Evolutionary conservation across 1,139 yeast genomes (phyloP), one percentile per base, ranked within the genome.

Genomic region (Scheffersomyces cryptocercus): DNA sequence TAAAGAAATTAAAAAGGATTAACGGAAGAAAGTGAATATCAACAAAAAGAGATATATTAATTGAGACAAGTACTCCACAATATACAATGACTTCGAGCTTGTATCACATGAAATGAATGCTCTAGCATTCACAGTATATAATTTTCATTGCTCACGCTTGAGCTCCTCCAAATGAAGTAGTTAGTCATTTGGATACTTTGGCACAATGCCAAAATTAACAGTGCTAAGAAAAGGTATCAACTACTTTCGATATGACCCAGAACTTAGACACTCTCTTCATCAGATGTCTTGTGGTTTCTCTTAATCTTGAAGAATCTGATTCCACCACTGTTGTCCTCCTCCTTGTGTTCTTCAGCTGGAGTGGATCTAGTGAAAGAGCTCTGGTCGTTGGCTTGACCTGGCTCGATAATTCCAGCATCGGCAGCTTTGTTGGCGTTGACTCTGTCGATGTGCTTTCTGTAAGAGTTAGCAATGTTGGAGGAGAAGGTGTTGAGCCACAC

Each of bases 301-400:
- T 84, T 84, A 49, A 85, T 83, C 59, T 83, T 84, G 73, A 85
- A 85, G 68, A 85, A 85, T 65, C 88, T 82, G 56, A 85, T 85
- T 43, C 91, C 93, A 39, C 86, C 83, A 48, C 65, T 62, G 48
- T 59, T 58, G 35, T 64, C 67, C 53, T 79, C 71, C 50, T 65
- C 69, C 37, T 59, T 60, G 43, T 56, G 55, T 39, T 58, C 80
- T 39, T 53, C 65, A 20, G 64, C 59, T 8, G 68, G 68, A 28
- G 64, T 60, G 37, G 66, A 49, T 65, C 78, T 71, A 43, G 78
- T 73, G 56, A 72, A 73, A n/a, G 78, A 71, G 28, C 75, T 68
- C 44, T 70, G 72, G 55, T 75, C 80, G 41, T 65, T 68, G 31
- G 55, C 61, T 7, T 58, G 52, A 12, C 50, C 57, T 12, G 41